phyloP scores from a whole-genome alignment of 1,284 basidiomycete genomes.

The Trametes sp. region DNA sequence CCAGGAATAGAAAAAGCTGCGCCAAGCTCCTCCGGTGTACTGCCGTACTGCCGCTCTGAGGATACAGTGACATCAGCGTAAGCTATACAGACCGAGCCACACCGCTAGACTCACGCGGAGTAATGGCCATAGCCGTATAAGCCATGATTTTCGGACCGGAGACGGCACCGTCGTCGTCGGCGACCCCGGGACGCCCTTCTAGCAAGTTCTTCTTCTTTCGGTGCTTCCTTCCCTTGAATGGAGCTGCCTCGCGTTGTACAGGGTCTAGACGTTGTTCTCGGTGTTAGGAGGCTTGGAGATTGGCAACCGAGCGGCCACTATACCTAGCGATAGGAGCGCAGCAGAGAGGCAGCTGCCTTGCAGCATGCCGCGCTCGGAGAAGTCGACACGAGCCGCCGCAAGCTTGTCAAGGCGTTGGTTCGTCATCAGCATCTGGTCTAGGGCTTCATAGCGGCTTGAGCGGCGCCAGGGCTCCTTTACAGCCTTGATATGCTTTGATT shows the following conservation, averaged over 20 bases:
- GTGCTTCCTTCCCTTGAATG: too few species aligned
- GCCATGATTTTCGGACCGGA: neutral
- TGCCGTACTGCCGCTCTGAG: neutral
- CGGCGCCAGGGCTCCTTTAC: slow-evolving; percentile 38
- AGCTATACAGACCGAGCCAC: too few species aligned
- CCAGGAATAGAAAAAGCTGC: neutral
- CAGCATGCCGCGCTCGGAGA: neutral
- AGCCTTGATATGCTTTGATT: slow-evolving; percentile 36
- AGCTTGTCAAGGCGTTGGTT: slow-evolving; percentile 36
- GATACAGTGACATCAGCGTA: neutral
- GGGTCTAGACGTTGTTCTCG: too few species aligned
- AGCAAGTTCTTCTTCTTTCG: too few species aligned
- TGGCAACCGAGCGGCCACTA: too few species aligned
- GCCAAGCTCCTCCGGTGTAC: neutral
- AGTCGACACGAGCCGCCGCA: slow-evolving; percentile 14
- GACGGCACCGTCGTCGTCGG: neutral
- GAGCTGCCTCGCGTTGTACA: too few species aligned
- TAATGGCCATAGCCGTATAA: neutral
- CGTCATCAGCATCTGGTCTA: slow-evolving; percentile 36
- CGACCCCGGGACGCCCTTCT: too few species aligned
- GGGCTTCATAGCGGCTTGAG: slow-evolving; percentile 30
- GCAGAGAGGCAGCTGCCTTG: too few species aligned
- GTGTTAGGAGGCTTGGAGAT: too few species aligned
- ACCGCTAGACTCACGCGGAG: neutral
- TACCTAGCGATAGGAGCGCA: too few species aligned